Evolutionary conservation across 805 yeast genomes (phyloP).

Genomic region (Yarrowia porcina): DNA sequence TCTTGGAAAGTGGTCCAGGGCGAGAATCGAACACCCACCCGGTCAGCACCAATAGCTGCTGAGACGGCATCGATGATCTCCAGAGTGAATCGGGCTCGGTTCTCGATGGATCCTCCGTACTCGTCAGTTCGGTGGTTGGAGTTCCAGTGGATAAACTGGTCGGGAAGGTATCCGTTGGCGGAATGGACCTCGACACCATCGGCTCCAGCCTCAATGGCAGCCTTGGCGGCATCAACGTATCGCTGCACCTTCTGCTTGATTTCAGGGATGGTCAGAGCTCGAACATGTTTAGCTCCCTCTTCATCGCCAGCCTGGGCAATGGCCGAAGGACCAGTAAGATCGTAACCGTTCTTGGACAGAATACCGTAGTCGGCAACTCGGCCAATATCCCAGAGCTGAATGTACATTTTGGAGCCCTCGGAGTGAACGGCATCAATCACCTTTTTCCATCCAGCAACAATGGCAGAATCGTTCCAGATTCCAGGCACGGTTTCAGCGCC

Average conservation of each 20-base stretch:
- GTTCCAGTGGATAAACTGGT: conserved; percentile 46
- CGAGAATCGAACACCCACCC: conserved; percentile 45
- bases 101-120: conserved; percentile 61
- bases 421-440: conserved; percentile 46
- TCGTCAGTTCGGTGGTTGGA: conserved; percentile 55
- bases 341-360: conserved; percentile 9
- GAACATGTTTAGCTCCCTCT: conserved; percentile 20
- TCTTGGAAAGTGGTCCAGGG: conserved; percentile 31
- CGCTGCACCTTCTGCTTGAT: conserved; percentile 44
- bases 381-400: conserved; percentile 49
- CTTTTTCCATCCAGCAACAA: conserved; percentile 69
- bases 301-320: conserved; percentile 22
- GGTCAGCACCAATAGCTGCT: conserved; percentile 47
- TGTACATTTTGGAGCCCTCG: conserved; percentile 39
- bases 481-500: conserved; percentile 34
- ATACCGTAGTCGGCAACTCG: conserved; percentile 34
- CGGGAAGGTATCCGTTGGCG: conserved; percentile 59
- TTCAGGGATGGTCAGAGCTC: conserved; percentile 45
- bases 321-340: conserved; percentile 13
- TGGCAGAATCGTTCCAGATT: conserved; percentile 70
- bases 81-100: conserved; percentile 49
- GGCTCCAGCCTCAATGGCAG: conserved; percentile 51
- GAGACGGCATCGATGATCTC: conserved; percentile 52
- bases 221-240: conserved; percentile 53
- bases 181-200: conserved; percentile 66